Evolutionary conservation across 768 basidiomycete species (phyloP), one percentile per base, ranked within the genome.

Genomic region (Kwoniella europaea): DNA sequence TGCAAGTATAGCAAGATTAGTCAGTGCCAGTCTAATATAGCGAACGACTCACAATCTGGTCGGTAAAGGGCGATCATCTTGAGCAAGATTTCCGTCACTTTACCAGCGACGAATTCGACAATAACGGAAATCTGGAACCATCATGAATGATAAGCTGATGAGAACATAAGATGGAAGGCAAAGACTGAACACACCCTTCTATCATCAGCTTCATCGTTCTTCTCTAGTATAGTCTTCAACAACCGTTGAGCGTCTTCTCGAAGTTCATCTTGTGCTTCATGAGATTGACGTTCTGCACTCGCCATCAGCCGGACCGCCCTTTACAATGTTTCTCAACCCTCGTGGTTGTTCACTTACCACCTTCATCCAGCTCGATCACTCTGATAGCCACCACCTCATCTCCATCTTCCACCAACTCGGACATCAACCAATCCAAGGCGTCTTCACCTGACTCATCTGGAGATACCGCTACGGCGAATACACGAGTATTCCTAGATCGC

Each of bases 321-420:
- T 27, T 27, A 27, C 27, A 27, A 27, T 27, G 27, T 27, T 27
- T 27, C 27, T 27, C 27, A 27, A 27, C 27, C 2, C 27, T 27
- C 27, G 13, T 15, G 15, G 22, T 41, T 29, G 46, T 44, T 2
- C 29, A 79, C 88, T 43, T 71, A 93, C 92, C 91, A 29, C 93
- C 84, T 43, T 91, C 91, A 44, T 94, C 94, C 71, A 91, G 88
- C 72, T 96, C 94, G 15, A 96, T 88, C 0, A 96, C 96, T 46
- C 96, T 86, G 68, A 92, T 92, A 10, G 98, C 91, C 67, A 99
- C 90, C 22, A 98, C 85, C 84, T 98, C 96, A 81, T 98, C 96
- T 1, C 92, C 92, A 68, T 85, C 83, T 67, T 86, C 86, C 9
- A 91, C 89, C 12, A 99, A 86, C 43, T 88, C 87, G 76, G 93